Evolutionary conservation across 495 filamentous ascomycete species (phyloP).

Genomic region (Podospora pseudopauciseta): DNA sequence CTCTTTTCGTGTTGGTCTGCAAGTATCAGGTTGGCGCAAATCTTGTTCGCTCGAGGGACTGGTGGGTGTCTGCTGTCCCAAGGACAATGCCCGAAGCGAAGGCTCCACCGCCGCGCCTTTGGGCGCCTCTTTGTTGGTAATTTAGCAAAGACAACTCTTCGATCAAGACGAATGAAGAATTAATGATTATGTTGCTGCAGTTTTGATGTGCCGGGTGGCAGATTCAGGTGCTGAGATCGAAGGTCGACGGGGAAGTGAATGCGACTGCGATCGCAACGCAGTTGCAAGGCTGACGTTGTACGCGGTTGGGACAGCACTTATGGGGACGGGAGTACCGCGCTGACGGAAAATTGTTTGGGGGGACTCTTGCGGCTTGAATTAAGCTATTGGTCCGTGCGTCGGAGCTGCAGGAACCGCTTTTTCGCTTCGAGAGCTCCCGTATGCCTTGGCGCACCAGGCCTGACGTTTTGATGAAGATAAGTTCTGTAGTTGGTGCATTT

Average conservation of each 20-base stretch:
- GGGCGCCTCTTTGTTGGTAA: neutral
- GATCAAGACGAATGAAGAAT: neutral
- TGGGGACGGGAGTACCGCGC: neutral
- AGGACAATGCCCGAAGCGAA: no score
- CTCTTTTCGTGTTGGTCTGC: neutral
- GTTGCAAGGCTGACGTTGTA: neutral
- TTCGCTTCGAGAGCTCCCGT: neutral
- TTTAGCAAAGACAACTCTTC: neutral
- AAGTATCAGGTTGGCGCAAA: neutral
- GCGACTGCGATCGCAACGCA: neutral
- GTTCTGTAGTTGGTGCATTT: neutral
- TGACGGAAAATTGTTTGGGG: neutral
- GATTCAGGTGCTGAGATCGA: neutral
- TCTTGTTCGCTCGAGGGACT: neutral
- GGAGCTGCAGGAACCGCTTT: conserved; percentile 10
- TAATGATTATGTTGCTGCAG: neutral
- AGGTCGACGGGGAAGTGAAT: neutral
- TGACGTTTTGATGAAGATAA: neutral
- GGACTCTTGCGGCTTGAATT: conserved; percentile 7
- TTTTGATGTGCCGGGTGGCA: neutral
- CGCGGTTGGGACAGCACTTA: neutral
- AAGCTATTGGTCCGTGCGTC: conserved; percentile 23
- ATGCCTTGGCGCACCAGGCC: neutral
- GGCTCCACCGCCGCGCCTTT: neutral
- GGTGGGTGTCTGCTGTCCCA: no score